Conservation (phyloP, 441 rosid genomes). For the Mallotus repandus region DNA sequence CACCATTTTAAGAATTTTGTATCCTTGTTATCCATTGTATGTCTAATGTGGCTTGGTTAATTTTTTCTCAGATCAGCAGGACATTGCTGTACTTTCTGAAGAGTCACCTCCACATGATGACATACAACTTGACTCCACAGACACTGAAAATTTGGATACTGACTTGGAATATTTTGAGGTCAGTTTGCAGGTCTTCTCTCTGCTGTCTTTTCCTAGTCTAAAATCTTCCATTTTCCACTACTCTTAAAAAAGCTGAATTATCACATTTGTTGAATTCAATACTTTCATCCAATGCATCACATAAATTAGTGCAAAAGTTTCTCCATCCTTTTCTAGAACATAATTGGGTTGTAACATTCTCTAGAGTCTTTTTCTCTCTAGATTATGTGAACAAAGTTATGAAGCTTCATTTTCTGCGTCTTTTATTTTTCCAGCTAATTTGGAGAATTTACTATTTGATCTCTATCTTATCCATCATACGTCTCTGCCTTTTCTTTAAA, state of each 20-base stretch:
- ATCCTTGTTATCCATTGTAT: too few species aligned
- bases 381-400: not conserved
- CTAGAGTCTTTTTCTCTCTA: not conserved
- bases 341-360: not conserved
- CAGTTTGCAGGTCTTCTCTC: slow-evolving; percentile 22
- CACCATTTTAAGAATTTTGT: too few species aligned
- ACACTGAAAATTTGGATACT: slow-evolving; percentile 43
- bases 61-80: too few species aligned
- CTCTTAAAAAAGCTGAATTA: not conserved
- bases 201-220: not conserved
- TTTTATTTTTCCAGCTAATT: not conserved
- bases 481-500: not conserved
- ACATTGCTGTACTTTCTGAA: too few species aligned
- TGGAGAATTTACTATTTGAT: not conserved
- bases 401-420: too few species aligned
- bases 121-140: slow-evolving; percentile 37
- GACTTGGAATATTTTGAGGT: slow-evolving; percentile 63
- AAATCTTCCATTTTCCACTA: not conserved
- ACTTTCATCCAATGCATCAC: not conserved
- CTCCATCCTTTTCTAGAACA: not conserved
- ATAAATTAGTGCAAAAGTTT: not conserved
- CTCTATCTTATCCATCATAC: not conserved
- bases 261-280: not conserved
- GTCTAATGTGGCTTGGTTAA: slow-evolving; percentile 9
- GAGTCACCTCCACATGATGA: slow-evolving; percentile 34